Conservation (phyloP, 257 asterid genomes). For the Forsythia viridissima region DNA sequence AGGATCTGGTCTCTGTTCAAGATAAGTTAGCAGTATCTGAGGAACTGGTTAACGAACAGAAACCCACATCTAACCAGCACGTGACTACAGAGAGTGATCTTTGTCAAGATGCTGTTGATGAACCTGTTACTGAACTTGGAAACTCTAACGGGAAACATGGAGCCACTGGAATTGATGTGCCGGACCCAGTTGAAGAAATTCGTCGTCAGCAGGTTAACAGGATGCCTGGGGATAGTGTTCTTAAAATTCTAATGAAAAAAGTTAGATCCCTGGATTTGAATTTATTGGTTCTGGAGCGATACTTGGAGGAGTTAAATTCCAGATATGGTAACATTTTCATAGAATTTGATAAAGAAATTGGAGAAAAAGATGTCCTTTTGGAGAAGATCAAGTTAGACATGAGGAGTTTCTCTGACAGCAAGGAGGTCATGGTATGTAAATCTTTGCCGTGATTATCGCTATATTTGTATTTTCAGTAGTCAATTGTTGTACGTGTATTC, state of each 20-base stretch:
- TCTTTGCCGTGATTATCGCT: neutral
- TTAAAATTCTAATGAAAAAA: constrained; percentile 84
- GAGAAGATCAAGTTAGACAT: constrained; percentile 66
- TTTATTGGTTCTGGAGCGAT: constrained; percentile 76
- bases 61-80: constrained; percentile 38
- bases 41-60: constrained; percentile 41
- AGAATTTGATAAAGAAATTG: constrained; percentile 64
- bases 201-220: constrained; percentile 73
- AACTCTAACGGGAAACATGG: constrained; percentile 45
- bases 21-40: constrained; percentile 50
- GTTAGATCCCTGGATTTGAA: constrained; percentile 84
- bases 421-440: constrained; percentile 63
- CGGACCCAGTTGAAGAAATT: constrained; percentile 79
- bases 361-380: constrained; percentile 50
- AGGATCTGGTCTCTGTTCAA: constrained; percentile 71
- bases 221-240: constrained; percentile 98
- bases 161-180: constrained; percentile 39
- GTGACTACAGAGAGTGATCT: constrained; percentile 35
- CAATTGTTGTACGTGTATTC: constrained; percentile 2
- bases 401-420: constrained; percentile 63
- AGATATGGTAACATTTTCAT: constrained; percentile 67
- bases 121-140: constrained; percentile 36
- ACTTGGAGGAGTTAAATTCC: constrained; percentile 75
- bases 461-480: neutral
- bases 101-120: constrained; percentile 45